Base-by-base conservation (phyloP, 352 stramenopile species). In the Globisporangium viniferum region DNA sequence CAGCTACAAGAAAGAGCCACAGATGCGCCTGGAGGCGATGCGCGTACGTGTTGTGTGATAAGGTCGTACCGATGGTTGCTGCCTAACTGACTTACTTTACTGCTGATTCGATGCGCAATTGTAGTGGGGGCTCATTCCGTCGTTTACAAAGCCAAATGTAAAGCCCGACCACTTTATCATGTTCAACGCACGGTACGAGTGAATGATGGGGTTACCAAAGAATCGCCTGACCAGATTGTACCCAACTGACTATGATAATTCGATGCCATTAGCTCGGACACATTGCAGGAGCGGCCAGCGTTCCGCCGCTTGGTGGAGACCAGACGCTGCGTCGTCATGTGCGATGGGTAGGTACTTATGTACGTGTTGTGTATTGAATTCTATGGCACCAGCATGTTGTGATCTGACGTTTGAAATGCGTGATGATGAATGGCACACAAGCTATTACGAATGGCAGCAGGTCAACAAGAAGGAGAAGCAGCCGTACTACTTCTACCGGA, bases 371-470 rank as follows among this genome's bases (percentile, higher is more conserved):
- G 4, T 18, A 20, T 18, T 46, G 12, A 7, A 46, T 20, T 46
- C 3, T 46, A 12, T 6, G 10, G 20, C 3, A 1, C 14, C 39
- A 20, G 12, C 39, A 20, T 18, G 15, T 20, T 20, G 39, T 18
- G 39, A 20, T 46, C 18, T 36, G 14, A 35, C 7, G 66, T 33
- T 29, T 27, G 55, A 59, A 59, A 20, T 15, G 0, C 53, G 2
- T 46, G 48, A 7, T 44, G 18, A 31, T 12, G 22, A 35, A 7
- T 2, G 71, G 41, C 15, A 46, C 33, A 24, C 9, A 29, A 90
- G 81, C 8, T 97, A 97, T 69, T 98, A 96, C 67, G 92, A 98
- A 66, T 98, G 92, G 92, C 87, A 95, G 44, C 85, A 94, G 68
- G 72, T 97, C 15, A 76, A 88, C 67, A 96, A 93, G 74, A 79